Evolutionary conservation across 768 basidiomycete species (phyloP), one percentile per base, ranked within the genome.

Genomic region (Pisolithus sp.): DNA sequence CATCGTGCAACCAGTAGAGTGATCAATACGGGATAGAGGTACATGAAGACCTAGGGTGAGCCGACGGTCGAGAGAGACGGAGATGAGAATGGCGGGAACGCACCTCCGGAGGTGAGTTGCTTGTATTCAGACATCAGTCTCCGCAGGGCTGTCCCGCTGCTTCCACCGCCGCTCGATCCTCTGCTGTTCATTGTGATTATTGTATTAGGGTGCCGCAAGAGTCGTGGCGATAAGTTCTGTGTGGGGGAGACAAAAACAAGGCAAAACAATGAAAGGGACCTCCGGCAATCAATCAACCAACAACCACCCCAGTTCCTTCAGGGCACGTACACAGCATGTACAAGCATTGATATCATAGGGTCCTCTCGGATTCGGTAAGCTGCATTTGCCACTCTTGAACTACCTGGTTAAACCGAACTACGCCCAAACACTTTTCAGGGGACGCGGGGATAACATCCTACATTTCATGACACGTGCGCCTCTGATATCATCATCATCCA

Each of bases 61-160:
- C 46, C 18, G 12, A 36, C 23, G 20, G 36, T 20, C 46, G 24
- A 44, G 9, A 24, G 52, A 53, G 49, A 28, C 20, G 17, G 34
- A 23, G 23, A 40, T 8, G 31, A 50, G 36, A 51, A 28, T 34
- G 50, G 52, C 51, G 30, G 15, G 24, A 31, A 50, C 73, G 53
- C 56, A 86, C 85, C 88, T 73, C 85, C 83, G 7, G 90, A 74
- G 1, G 86, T 89, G 62, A 92, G 77, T 58, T 89, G 88, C 67
- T 84, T 89, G 75, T 92, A 92, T 62, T 96, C 93, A 2, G 87
- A 93, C 93, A 94, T 95, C 49, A 95, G 75, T 41, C 93, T 78
- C 55, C 89, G 79, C 43, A 90, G 73, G 9, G 93, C 93, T 6
- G 90, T 93, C 31, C 83, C 71, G 57, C 70, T 82, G 49, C 67